These are phyloP conservation scores for Stemphylium vesicarium DNA, from an alignment of 2,329 filamentous ascomycete species.

Conservation along the genomic window DNA sequence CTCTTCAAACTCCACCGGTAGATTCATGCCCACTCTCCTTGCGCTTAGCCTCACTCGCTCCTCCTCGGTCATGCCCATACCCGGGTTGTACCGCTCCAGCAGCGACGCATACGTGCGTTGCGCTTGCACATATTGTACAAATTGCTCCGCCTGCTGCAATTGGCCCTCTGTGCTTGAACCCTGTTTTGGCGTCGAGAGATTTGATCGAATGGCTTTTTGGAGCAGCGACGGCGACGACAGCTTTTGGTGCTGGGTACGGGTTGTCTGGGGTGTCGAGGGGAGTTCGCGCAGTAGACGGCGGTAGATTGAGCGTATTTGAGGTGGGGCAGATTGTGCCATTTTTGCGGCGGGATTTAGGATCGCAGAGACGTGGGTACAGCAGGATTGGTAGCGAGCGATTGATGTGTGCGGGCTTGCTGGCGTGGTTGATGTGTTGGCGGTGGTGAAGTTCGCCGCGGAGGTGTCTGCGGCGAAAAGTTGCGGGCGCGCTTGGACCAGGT, in stretches of 20 bases:
- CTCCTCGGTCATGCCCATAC: conserved; percentile 83
- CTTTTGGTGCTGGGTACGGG: conserved; percentile 44
- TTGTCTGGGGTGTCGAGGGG: conserved; percentile 66
- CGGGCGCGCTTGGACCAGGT: conserved; percentile 29
- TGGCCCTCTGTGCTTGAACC: conserved; percentile 19
- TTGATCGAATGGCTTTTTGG: conserved; percentile 70
- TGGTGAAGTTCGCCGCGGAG: conserved; percentile 21
- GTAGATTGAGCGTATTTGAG: conserved; percentile 76
- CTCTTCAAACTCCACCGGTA: conserved; percentile 68
- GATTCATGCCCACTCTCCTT: conserved; percentile 85
- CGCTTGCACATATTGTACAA: conserved; percentile 79
- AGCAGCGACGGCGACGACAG: conserved; percentile 68
- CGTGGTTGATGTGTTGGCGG: not conserved
- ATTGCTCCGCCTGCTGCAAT: conserved; percentile 72
- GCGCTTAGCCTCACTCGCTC: conserved; percentile 85
- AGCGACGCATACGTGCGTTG: conserved; percentile 83
- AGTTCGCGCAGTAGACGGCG: conserved; percentile 88
- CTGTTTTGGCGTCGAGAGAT: conserved; percentile 55
- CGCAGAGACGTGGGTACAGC: not conserved
- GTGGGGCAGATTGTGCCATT: conserved; percentile 50
- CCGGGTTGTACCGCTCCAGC: conserved; percentile 91
- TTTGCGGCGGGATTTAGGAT: not conserved
- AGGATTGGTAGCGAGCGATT: not conserved
- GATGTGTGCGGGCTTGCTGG: not conserved
- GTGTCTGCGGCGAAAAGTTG: conserved; percentile 39